phyloP scores from a whole-genome alignment of 208 protist genomes.

The Crithidia expoeki region DNA sequence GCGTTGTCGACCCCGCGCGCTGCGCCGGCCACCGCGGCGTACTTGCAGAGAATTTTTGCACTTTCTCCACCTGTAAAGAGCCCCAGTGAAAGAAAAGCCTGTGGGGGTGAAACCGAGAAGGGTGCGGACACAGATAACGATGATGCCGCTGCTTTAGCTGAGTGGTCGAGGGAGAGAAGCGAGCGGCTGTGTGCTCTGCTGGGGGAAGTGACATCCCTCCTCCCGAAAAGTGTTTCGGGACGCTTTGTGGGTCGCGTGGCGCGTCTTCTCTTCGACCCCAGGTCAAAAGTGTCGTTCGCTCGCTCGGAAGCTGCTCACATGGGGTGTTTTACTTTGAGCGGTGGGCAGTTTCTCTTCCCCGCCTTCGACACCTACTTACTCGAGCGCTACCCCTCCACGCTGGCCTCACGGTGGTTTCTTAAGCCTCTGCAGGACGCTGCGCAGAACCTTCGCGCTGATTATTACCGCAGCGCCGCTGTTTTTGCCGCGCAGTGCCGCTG shows the following conservation, averaged over 20 bases:
- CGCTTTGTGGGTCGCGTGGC: slow-evolving; percentile 19
- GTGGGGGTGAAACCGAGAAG: too few species aligned
- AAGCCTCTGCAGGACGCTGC: slow-evolving; percentile 23
- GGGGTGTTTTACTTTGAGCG: slow-evolving; percentile 13
- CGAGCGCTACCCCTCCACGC: slow-evolving; percentile 17
- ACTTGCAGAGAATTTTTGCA: not conserved
- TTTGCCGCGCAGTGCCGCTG: slow-evolving; percentile 29
- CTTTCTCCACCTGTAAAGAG: too few species aligned
- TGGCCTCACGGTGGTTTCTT: slow-evolving; percentile 26
- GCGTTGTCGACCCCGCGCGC: slow-evolving; percentile 12
- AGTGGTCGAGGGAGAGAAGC: slow-evolving; percentile 23
- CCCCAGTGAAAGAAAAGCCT: too few species aligned
- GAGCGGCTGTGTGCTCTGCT: slow-evolving; percentile 5
- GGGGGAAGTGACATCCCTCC: slow-evolving; percentile 2
- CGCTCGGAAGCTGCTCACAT: not conserved
- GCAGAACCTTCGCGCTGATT: slow-evolving; percentile 25
- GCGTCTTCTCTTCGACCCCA: slow-evolving; percentile 7
- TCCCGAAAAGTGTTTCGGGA: not conserved
- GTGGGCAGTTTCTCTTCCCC: slow-evolving; percentile 22
- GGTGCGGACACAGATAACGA: too few species aligned
- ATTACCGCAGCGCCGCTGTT: slow-evolving; percentile 13
- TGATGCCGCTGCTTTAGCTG: not conserved
- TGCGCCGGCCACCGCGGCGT: slow-evolving; percentile 6
- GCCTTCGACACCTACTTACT: slow-evolving; percentile 13
- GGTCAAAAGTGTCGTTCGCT: not conserved